Conservation (phyloP, 257 asterid species). For the Petrea volubilis region DNA sequence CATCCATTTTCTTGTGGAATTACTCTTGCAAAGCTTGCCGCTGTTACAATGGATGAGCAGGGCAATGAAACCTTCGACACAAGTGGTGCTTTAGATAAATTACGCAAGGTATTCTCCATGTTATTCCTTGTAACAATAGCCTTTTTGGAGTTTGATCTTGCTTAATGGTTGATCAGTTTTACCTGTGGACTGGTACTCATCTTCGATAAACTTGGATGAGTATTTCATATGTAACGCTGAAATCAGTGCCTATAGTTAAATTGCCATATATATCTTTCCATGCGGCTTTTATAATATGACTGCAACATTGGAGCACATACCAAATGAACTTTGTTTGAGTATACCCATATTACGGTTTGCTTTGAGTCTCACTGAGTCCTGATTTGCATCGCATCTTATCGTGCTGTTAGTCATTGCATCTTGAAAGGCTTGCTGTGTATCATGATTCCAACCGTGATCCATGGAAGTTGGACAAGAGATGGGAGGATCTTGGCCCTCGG, state of each 20-base stretch:
- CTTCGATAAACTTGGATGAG: conserved; percentile 4
- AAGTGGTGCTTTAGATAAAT: conserved; percentile 96
- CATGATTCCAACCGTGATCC: conserved; percentile 88
- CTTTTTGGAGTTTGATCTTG: conserved; percentile 5
- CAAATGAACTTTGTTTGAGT: conserved; percentile 3
- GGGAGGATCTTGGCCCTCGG: conserved; percentile 95
- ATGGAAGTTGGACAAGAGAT: conserved; percentile 85
- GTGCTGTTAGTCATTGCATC: conserved; percentile 78
- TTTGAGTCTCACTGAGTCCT: conserved; percentile 22
- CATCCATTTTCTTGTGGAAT: conserved; percentile 93
- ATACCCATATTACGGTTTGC: conserved; percentile 7
- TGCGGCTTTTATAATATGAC: neutral
- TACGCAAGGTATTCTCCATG: conserved; percentile 75
- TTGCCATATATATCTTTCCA: conserved; percentile 1
- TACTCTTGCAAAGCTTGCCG: conserved; percentile 97
- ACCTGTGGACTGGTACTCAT: conserved; percentile 8
- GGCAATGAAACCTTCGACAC: conserved; percentile 99
- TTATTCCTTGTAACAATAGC: conserved; percentile 22
- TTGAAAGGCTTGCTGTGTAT: conserved; percentile 96
- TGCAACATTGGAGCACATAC: conserved; percentile 10
- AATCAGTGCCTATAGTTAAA: neutral
- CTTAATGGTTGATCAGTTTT: conserved; percentile 9
- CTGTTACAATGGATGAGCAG: conserved; percentile 96
- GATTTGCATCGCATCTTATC: conserved; percentile 4
- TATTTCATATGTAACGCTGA: conserved; percentile 6